These are phyloP conservation scores for Tetrastigma voinierianum DNA, from an alignment of 164 flowering plant genomes.

Conservation along the genomic window DNA sequence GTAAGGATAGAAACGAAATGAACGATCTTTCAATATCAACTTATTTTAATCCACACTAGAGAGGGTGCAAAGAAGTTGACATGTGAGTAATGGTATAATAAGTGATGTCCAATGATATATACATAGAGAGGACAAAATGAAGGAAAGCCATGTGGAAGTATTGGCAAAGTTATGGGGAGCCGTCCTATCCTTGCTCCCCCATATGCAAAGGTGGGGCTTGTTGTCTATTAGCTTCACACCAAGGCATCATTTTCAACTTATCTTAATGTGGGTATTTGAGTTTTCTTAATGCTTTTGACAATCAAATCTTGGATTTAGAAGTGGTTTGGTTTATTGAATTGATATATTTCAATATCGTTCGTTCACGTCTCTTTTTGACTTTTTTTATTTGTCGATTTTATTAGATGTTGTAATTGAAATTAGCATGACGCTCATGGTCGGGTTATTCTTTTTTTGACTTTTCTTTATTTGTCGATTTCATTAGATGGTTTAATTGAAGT, in stretches of 20 bases:
- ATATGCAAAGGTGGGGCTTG: conserved; percentile 7
- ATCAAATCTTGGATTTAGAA: too few relatives aligned
- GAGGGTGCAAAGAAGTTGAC: conserved; percentile 6
- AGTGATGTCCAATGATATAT: conserved; percentile 14
- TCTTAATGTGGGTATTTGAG: too few relatives aligned
- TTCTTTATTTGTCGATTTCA: too few relatives aligned
- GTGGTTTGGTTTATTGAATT: too few relatives aligned
- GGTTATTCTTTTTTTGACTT: too few relatives aligned
- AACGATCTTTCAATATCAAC: conserved; percentile 14
- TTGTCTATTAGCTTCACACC: neutral
- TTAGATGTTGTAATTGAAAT: too few relatives aligned
- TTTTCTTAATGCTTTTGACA: too few relatives aligned
- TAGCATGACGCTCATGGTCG: too few relatives aligned
- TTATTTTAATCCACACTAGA: neutral
- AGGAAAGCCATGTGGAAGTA: conserved; percentile 21
- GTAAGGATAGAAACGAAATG: conserved; percentile 5
- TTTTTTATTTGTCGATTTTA: too few relatives aligned
- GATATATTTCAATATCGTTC: too few relatives aligned
- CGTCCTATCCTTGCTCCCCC: neutral
- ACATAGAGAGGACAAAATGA: conserved; percentile 6
- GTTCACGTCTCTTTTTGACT: too few relatives aligned
- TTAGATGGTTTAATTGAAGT: too few relatives aligned
- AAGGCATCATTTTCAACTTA: conserved; percentile 14
- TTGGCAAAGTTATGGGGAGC: conserved; percentile 20
- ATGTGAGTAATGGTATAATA: conserved; percentile 6